phyloP scores from a whole-genome alignment of 768 basidiomycete species.

The Amanita rimosa region DNA sequence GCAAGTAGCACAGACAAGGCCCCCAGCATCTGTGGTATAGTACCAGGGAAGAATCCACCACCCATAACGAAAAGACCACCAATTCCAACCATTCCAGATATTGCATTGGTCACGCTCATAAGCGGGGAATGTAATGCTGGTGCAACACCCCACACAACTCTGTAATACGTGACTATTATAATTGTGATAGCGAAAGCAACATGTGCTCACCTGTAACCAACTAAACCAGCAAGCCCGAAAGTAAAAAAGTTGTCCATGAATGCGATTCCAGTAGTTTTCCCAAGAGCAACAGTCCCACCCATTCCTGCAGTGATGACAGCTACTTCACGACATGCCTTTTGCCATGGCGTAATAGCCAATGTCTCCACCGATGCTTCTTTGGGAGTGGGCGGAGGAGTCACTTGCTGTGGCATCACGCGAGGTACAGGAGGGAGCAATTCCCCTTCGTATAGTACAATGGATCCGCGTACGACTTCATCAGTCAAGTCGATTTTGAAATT shows the following conservation, averaged over 20 bases:
- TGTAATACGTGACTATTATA: slow-evolving; percentile 12
- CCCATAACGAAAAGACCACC: slow-evolving; percentile 90
- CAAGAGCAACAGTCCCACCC: slow-evolving; percentile 60
- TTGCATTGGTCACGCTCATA: slow-evolving; percentile 88
- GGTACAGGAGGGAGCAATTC: slow-evolving; percentile 55
- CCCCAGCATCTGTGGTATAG: slow-evolving; percentile 69
- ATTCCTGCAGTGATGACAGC: slow-evolving; percentile 66
- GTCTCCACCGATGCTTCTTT: slow-evolving; percentile 34
- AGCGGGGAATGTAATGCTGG: slow-evolving; percentile 83
- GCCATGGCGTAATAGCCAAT: slow-evolving; percentile 74
- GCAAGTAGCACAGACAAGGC: slow-evolving; percentile 80
- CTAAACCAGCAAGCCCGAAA: slow-evolving; percentile 76
- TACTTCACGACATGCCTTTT: slow-evolving; percentile 69
- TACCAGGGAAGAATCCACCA: slow-evolving; percentile 73
- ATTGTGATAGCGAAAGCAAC: not conserved
- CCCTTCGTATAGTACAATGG: slow-evolving; percentile 64
- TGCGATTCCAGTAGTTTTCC: slow-evolving; percentile 67
- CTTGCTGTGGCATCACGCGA: slow-evolving; percentile 54
- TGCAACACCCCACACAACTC: slow-evolving; percentile 84
- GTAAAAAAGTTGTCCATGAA: slow-evolving; percentile 90
- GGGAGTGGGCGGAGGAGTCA: slow-evolving; percentile 36
- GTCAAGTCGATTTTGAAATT: slow-evolving; percentile 59
- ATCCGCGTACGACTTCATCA: slow-evolving; percentile 79
- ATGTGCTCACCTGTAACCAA: slow-evolving; percentile 47
- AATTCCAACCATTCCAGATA: slow-evolving; percentile 69